phyloP scores from a whole-genome alignment of 371 early-diverging fungal species.

The Syncephalastrum monosporum region DNA sequence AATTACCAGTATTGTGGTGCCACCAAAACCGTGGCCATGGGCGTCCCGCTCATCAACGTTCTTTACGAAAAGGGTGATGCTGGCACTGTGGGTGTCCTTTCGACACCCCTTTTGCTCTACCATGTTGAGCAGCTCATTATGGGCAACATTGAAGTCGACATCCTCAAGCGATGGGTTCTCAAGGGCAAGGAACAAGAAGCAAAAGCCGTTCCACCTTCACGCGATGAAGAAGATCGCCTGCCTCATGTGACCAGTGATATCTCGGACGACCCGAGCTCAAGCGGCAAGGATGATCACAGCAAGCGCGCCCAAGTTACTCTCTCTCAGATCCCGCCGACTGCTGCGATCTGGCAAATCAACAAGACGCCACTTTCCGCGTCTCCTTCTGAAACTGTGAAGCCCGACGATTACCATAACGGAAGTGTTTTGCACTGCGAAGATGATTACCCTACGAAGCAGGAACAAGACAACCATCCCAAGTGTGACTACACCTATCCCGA shows the following conservation, averaged over 20 bases:
- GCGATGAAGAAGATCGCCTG: conserved; percentile 11
- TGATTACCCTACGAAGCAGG: too few species aligned
- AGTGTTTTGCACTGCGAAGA: too few species aligned
- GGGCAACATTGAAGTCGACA: conserved; percentile 55
- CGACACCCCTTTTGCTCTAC: conserved; percentile 69
- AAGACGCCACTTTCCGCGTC: not conserved
- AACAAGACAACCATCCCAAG: too few species aligned
- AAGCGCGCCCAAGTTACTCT: not conserved
- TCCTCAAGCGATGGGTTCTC: conserved; percentile 53
- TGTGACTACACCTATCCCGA: too few species aligned
- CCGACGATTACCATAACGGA: too few species aligned
- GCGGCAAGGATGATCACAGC: not conserved
- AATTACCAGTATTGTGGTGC: conserved; percentile 58
- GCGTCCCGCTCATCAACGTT: conserved; percentile 76
- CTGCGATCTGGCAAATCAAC: not conserved
- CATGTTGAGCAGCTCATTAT: conserved; percentile 74
- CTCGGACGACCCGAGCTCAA: too few species aligned
- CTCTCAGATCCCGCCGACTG: not conserved
- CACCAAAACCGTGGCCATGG: conserved; percentile 78
- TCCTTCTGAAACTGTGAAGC: conserved; percentile 1
- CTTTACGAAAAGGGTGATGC: conserved; percentile 55
- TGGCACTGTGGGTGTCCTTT: conserved; percentile 60
- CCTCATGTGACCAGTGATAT: not conserved
- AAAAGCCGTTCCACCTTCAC: not conserved
- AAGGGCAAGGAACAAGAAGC: conserved; percentile 22